phyloP scores from a whole-genome alignment of 2,329 filamentous ascomycete genomes.

The Graphiopsis chlorocephala region DNA sequence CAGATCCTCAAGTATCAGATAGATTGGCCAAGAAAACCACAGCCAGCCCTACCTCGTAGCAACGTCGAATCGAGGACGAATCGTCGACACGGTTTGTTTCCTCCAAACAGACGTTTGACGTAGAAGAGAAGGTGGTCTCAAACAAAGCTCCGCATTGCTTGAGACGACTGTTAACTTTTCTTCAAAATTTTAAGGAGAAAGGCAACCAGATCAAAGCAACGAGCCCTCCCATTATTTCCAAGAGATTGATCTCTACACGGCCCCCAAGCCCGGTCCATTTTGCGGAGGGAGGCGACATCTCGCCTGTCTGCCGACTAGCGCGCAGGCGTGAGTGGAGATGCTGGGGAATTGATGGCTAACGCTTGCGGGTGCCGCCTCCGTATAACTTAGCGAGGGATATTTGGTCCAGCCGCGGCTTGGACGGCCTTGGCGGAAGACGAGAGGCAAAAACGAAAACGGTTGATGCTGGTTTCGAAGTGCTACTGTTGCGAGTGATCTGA shows the following conservation, averaged over 20 bases:
- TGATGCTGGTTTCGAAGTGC: neutral
- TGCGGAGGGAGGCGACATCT: slow-evolving; percentile 1
- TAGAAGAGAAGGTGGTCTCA: neutral
- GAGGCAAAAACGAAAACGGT: neutral
- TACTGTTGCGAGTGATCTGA: neutral
- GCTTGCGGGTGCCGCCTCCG: neutral
- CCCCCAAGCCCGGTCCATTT: neutral
- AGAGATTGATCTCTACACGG: neutral
- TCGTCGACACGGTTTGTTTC: neutral
- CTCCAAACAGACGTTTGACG: neutral
- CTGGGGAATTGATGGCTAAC: neutral
- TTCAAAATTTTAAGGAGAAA: neutral
- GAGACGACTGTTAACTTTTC: neutral
- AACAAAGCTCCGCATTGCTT: neutral
- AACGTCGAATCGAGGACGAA: neutral
- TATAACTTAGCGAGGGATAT: neutral
- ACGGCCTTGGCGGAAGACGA: neutral
- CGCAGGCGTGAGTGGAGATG: neutral
- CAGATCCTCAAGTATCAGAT: neutral
- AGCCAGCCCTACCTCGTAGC: neutral
- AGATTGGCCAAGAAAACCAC: neutral
- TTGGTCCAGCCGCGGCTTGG: neutral
- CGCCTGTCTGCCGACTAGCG: neutral
- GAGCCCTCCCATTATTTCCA: neutral
- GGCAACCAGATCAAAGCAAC: neutral